These are phyloP conservation scores for Citrus maxima DNA, from an alignment of 345 rosid genomes.

Conservation along the genomic window DNA sequence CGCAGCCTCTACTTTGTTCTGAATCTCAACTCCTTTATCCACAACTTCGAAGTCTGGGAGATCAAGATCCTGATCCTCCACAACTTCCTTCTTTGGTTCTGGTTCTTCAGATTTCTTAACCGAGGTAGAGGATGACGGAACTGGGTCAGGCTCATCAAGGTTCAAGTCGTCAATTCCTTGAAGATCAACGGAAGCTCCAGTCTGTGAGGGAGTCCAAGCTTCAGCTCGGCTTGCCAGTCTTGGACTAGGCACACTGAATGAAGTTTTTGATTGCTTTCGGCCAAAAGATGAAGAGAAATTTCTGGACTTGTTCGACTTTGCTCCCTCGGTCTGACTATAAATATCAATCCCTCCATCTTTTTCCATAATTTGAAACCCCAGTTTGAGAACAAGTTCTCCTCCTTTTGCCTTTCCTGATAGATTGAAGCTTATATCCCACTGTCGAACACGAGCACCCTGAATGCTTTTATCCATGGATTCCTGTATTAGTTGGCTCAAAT, in stretches of 20 bases:
- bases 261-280: constrained; percentile 71
- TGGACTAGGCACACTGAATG: constrained; percentile 92
- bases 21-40: constrained; percentile 86
- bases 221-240: constrained; percentile 53
- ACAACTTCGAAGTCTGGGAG: constrained; percentile 81
- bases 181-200: constrained; percentile 40
- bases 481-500: constrained; percentile 64
- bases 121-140: constrained; percentile 16
- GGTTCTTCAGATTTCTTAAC: constrained; percentile 40
- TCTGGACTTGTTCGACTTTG: constrained; percentile 40
- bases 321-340: constrained; percentile 55
- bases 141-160: constrained; percentile 73
- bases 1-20: constrained; percentile 35
- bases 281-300: constrained; percentile 51
- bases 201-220: constrained; percentile 64
- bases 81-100: constrained; percentile 43
- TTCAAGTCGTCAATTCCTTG: constrained; percentile 82
- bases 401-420: constrained; percentile 92
- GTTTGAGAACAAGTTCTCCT: constrained; percentile 68
- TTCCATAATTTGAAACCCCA: constrained; percentile 96
- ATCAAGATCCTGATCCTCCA: constrained; percentile 34
- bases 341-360: constrained; percentile 90
- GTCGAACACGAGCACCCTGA: constrained; percentile 79
- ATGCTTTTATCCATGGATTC: constrained; percentile 76
- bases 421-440: constrained; percentile 76